Evolutionary conservation across 139 green algal genomes (phyloP).

Genomic region (Haematococcus lacustris): DNA sequence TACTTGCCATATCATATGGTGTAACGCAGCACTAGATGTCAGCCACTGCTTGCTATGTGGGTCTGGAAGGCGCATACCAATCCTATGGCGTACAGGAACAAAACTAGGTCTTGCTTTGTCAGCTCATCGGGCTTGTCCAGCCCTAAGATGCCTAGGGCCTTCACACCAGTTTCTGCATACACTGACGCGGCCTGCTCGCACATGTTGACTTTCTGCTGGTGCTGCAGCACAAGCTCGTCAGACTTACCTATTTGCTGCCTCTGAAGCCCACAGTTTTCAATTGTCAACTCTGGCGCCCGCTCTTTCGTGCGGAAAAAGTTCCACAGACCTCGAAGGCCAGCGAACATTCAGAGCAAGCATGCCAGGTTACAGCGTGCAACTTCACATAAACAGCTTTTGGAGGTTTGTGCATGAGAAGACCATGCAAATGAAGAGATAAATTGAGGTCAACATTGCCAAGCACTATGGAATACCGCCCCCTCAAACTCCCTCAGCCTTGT

Average conservation of each 20-base stretch:
- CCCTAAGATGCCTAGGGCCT: constrained; percentile 27
- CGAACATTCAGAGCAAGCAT: neutral
- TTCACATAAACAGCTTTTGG: too few relatives aligned
- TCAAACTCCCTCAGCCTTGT: too few relatives aligned
- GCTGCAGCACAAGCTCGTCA: neutral
- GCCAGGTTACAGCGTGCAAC: too few relatives aligned
- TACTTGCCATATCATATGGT: neutral
- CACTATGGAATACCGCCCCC: too few relatives aligned
- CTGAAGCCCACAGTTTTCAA: constrained; percentile 23
- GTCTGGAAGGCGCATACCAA: constrained; percentile 27
- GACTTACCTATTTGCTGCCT: constrained; percentile 15
- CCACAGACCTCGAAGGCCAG: neutral
- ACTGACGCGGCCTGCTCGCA: neutral
- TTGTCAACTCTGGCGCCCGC: neutral
- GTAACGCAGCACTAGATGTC: neutral
- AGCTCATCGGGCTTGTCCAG: constrained; percentile 13
- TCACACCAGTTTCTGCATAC: constrained; percentile 24
- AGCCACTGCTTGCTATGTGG: too few relatives aligned
- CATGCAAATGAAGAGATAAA: too few relatives aligned
- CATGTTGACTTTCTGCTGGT: neutral
- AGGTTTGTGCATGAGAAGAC: too few relatives aligned
- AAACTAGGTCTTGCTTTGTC: constrained; percentile 30
- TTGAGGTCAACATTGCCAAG: too few relatives aligned
- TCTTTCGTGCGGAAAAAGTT: neutral
- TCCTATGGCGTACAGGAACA: constrained; percentile 41